A percentile compares a stretch with the other conserved stretches of the same genome.
Evolutionary conservation across 306 rosid genomes (phyloP).

Genomic region (Medicago truncatula): DNA sequence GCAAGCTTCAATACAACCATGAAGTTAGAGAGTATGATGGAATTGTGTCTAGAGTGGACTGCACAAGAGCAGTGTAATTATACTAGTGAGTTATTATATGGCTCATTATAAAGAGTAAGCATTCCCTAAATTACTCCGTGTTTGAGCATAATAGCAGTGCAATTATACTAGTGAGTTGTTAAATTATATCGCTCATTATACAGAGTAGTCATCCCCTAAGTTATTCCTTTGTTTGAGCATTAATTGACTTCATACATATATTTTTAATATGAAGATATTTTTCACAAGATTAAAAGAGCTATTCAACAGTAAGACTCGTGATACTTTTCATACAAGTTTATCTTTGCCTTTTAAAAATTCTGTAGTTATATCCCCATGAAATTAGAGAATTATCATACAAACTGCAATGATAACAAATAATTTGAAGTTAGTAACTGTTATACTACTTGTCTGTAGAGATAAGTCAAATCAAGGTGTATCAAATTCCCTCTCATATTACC

Average conservation of each 20-base stretch:
- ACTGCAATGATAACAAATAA: slow-evolving; percentile 1
- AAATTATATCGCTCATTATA: too few relatives aligned
- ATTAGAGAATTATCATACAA: background rate
- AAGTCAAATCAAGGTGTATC: slow-evolving; percentile 57
- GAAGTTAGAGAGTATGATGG: background rate
- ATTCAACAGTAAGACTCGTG: background rate
- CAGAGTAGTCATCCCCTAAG: background rate
- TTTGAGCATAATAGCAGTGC: background rate
- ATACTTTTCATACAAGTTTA: background rate
- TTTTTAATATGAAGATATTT: background rate
- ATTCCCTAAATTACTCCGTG: background rate
- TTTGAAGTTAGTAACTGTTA: slow-evolving; percentile 23
- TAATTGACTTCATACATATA: background rate
- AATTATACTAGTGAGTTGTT: background rate
- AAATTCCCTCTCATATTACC: slow-evolving; percentile 36
- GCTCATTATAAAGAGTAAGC: background rate
- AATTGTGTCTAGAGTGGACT: background rate
- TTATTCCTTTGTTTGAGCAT: background rate
- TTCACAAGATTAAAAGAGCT: slow-evolving; percentile 9
- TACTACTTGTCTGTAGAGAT: slow-evolving; percentile 57
- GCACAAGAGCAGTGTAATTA: background rate
- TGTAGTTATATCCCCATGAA: slow-evolving; percentile 3
- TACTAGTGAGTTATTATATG: background rate
- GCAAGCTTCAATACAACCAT: background rate
- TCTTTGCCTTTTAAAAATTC: slow-evolving; percentile 4